Evolutionary conservation across 768 basidiomycete species (phyloP).

Genomic region (Sarcomyxa edulis): DNA sequence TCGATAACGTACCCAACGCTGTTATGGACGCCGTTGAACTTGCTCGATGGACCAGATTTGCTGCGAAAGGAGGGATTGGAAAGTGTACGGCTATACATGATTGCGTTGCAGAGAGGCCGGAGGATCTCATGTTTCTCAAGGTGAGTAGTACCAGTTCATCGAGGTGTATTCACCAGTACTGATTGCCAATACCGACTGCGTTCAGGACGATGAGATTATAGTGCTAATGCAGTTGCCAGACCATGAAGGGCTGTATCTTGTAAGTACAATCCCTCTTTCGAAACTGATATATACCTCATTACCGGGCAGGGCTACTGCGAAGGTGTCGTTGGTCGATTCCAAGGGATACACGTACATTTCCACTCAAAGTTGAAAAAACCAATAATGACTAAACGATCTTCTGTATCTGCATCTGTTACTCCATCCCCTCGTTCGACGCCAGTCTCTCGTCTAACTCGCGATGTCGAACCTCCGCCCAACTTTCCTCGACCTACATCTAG

Average conservation of each 20-base stretch:
- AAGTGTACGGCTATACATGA: slow-evolving; percentile 70
- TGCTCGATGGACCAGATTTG: slow-evolving; percentile 80
- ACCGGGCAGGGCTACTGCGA: slow-evolving; percentile 83
- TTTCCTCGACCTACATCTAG: slow-evolving; percentile 6
- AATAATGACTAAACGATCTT: slow-evolving; percentile 67
- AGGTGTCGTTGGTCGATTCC: slow-evolving; percentile 78
- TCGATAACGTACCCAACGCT: no score
- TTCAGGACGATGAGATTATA: slow-evolving; percentile 72
- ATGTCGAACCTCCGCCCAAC: slow-evolving; percentile 12
- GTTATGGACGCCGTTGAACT: slow-evolving; percentile 71
- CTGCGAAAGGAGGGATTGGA: slow-evolving; percentile 81
- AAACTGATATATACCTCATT: background rate
- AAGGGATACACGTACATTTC: slow-evolving; percentile 58
- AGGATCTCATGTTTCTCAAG: slow-evolving; percentile 87
- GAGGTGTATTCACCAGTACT: slow-evolving; percentile 1
- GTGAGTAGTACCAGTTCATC: slow-evolving; percentile 29
- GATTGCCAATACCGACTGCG: background rate
- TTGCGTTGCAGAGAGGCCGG: slow-evolving; percentile 66
- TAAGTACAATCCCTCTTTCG: slow-evolving; percentile 26
- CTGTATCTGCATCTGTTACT: slow-evolving; percentile 18
- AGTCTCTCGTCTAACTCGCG: slow-evolving; percentile 6
- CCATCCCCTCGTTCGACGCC: slow-evolving; percentile 17
- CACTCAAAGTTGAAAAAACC: slow-evolving; percentile 75
- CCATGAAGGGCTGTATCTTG: slow-evolving; percentile 53
- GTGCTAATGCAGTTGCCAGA: slow-evolving; percentile 69